Evolutionary conservation across 1,139 yeast genomes (phyloP), one percentile per base, ranked within the genome.

Genomic region (Ogataea hybrid): DNA sequence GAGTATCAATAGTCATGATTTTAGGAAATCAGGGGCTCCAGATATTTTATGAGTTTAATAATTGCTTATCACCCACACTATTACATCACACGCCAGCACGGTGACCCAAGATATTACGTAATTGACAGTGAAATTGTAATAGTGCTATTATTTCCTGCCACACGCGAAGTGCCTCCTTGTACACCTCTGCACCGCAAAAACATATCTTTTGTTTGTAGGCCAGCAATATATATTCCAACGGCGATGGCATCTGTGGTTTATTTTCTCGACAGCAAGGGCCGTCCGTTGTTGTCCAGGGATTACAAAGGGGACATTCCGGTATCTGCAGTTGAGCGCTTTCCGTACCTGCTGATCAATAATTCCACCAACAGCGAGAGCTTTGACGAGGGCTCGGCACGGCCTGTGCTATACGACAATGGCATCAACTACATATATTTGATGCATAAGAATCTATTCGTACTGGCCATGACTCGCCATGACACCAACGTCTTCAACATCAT

Each of bases 221-320:
- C 37, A 38, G 41, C 41, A 38, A 32, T 17, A 36, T 36, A 29
- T 16, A 12, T 21, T 21, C 21, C 28, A 20, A 15, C 23, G 22
- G 20, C 9, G 15, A 90, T 90, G 97, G 96, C 97, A 14, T 89
- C 97, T 25, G 90, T 92, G 42, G 77, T 92, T 42, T 92, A 86
- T 62, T 88, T 92, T 62, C 78, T 95, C 50, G 97, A 92, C 64
- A 75, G 81, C 57, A 86, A 86, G 68, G 97, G 97, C 32, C 88
- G 87, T 62, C 87, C 96, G 16, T 71, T 92, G 44, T 77, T 92
- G 37, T 81, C 95, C 10, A 73, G 98, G 48, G 94, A 90, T 64
- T 92, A 90, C 65, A 81, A 88, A 53, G 97, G 97, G n/a, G 98
- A 92, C 60, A 79, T 94, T 22, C 92, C 97, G 6, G 53, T 77